Conservation (phyloP, 2,329 filamentous ascomycete species). For the Podosphaera aphanis region DNA sequence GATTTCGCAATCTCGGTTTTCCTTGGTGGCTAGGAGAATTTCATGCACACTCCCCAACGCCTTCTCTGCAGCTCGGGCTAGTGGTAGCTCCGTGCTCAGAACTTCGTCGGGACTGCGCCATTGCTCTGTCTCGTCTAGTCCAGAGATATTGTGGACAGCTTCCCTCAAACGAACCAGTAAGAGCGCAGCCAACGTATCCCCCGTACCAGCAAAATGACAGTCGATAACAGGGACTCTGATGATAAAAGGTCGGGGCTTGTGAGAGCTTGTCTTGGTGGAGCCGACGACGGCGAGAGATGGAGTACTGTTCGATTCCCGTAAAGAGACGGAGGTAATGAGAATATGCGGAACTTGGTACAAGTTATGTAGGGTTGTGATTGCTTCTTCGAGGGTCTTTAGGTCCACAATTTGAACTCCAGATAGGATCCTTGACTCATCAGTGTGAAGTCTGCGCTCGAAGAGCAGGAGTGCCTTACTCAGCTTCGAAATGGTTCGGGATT, state of each 20-base stretch:
- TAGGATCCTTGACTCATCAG: conserved; percentile 34
- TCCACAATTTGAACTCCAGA: conserved; percentile 67
- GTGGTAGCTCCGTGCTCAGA: conserved; percentile 43
- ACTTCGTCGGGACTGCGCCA: conserved; percentile 66
- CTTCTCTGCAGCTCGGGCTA: conserved; percentile 64
- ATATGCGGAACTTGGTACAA: conserved; percentile 63
- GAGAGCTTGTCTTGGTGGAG: conserved; percentile 41
- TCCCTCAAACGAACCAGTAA: conserved; percentile 73
- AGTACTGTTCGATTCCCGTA: conserved; percentile 28
- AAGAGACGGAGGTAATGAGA: conserved; percentile 67
- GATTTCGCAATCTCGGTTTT: conserved; percentile 43
- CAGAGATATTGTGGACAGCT: conserved; percentile 31
- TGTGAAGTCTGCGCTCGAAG: background rate
- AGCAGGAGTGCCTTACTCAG: conserved; percentile 39
- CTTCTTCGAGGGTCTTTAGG: conserved; percentile 44
- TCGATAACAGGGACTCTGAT: conserved; percentile 71
- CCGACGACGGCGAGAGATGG: conserved; percentile 49
- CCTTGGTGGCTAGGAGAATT: conserved; percentile 45
- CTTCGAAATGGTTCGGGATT: conserved; percentile 90
- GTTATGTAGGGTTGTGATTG: conserved; percentile 55
- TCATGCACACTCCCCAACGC: conserved; percentile 85
- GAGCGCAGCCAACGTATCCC: conserved; percentile 93
- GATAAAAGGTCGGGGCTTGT: conserved; percentile 60
- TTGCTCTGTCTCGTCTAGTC: conserved; percentile 29
- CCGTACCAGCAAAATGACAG: conserved; percentile 87